Evolutionary conservation across 2,329 filamentous ascomycete species (phyloP).

Genomic region (Ophiognomonia clavigignenti-juglandacearum): DNA sequence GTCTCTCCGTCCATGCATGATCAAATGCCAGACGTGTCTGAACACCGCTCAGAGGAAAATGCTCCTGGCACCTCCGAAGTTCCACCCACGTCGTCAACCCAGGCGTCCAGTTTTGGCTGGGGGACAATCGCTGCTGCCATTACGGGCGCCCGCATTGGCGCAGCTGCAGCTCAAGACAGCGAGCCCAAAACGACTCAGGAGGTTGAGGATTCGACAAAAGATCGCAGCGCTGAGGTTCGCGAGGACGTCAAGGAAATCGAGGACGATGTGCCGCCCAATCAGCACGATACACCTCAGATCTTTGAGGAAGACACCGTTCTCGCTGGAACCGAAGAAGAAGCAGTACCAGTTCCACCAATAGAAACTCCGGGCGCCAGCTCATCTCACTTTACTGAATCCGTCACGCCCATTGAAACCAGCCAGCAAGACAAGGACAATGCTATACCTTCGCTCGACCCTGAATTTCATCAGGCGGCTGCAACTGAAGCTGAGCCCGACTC

Average conservation of each 20-base stretch:
- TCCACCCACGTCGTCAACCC: slow-evolving; percentile 18
- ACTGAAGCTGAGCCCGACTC: slow-evolving; percentile 12
- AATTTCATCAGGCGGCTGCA: background rate
- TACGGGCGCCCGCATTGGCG: slow-evolving; percentile 20
- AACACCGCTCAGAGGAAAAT: background rate
- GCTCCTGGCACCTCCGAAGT: background rate
- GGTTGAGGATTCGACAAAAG: background rate
- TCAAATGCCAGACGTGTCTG: background rate
- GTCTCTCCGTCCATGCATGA: background rate
- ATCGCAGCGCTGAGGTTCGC: background rate
- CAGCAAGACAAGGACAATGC: background rate
- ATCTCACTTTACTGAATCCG: background rate
- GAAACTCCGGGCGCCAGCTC: background rate
- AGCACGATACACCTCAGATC: background rate
- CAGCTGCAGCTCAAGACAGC: background rate
- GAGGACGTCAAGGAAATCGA: background rate
- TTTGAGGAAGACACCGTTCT: background rate
- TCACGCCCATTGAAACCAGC: background rate
- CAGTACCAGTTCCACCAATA: too few relatives aligned
- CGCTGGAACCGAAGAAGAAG: background rate
- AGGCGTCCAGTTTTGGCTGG: slow-evolving; percentile 48
- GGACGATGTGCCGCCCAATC: background rate
- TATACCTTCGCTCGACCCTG: background rate
- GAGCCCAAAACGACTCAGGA: background rate
- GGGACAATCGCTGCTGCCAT: slow-evolving; percentile 47